Conservation (phyloP, 371 early-diverging fungal genomes). For the Blakeslea trispora region DNA sequence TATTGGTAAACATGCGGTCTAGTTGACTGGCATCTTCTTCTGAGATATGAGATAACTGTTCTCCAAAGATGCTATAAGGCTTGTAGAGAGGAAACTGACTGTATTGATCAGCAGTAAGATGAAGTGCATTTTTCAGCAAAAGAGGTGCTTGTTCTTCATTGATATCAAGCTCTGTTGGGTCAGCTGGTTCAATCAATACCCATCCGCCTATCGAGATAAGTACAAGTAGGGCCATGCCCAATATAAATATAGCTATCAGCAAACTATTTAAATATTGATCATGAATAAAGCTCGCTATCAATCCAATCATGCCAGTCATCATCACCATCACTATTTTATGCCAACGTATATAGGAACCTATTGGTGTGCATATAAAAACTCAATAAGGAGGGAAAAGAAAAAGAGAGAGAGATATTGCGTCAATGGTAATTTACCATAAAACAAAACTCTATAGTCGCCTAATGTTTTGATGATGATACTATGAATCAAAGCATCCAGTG, state of each 20-base stretch:
- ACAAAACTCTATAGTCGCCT: slow-evolving; percentile 35
- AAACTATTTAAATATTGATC: slow-evolving; percentile 8
- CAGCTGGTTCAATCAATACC: slow-evolving; percentile 15
- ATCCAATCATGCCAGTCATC: slow-evolving; percentile 12
- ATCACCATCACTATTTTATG: slow-evolving; percentile 2
- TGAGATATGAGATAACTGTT: slow-evolving; percentile 47
- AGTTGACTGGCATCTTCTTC: slow-evolving; percentile 42
- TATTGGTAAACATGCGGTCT: slow-evolving; percentile 26
- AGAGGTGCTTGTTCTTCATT: slow-evolving; percentile 37
- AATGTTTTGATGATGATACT: slow-evolving; percentile 34
- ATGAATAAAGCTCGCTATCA: slow-evolving; percentile 13
- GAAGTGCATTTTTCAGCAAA: slow-evolving; percentile 35
- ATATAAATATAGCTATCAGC: slow-evolving; percentile 5
- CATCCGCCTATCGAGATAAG: slow-evolving; percentile 13
- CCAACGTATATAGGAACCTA: slow-evolving; percentile 28
- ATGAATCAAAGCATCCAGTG: slow-evolving; percentile 29
- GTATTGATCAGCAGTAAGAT: slow-evolving; percentile 23
- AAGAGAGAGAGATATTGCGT: too few species aligned
- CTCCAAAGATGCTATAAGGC: slow-evolving; percentile 51
- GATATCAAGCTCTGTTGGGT: slow-evolving; percentile 23
- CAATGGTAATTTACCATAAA: slow-evolving; percentile 37
- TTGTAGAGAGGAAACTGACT: slow-evolving; percentile 27
- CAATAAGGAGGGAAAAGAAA: too few species aligned
- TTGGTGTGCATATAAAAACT: too few species aligned
- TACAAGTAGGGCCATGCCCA: slow-evolving; percentile 11